Evolutionary conservation across 2,329 filamentous ascomycete genomes (phyloP), one percentile per base, ranked within the genome.

Genomic region (Rhexocercosporidium sp.): DNA sequence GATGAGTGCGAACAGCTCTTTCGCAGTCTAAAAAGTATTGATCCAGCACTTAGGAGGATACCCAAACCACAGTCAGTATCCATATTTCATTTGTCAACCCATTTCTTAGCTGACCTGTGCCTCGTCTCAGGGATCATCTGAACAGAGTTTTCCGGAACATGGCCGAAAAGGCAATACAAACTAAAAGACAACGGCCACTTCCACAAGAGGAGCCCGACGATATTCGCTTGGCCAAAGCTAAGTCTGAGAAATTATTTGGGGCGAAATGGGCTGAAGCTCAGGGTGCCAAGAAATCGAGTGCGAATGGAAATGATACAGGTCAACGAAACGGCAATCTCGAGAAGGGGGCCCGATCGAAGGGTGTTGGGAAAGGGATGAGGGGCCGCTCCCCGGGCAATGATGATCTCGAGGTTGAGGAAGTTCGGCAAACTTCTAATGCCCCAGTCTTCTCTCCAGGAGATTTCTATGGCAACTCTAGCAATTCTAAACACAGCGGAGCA

Each of bases 131-230:
- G 2, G 62, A 59, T 29, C 59, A 66, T 18, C 20, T 70, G 6
- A 59, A 66, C 3, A 70, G 31, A 44, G 49, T 59, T 3, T 69
- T 70, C 46, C 1, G 14, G 9, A 31, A 56, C 27, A 8, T 64
- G 3, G 39, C n/a, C 9, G 27, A 37, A 18, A 62, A 39, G 14
- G 0, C 27, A 25, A 7, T 27, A 18, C 31, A 25, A 25, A 5
- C 51, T 6, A 59, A 53, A 8, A 22, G 5, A 2, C 37, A 39
- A 56, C 25, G 44, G 37, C 27, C 44, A 27, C 27, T 4, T 22
- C 31, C 25, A n/a, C 44, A 54, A 25, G 51, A 66, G 44, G 57
- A 65, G 14, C 34, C 54, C 5, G 64, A 65, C 0, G 66, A 70
- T 3, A 16, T 70, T 18, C n/a, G 37, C 16, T 41, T 65, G 3